Base-by-base conservation (phyloP, 2,329 filamentous ascomycete genomes). In the Neofusicoccum umdonicola region DNA sequence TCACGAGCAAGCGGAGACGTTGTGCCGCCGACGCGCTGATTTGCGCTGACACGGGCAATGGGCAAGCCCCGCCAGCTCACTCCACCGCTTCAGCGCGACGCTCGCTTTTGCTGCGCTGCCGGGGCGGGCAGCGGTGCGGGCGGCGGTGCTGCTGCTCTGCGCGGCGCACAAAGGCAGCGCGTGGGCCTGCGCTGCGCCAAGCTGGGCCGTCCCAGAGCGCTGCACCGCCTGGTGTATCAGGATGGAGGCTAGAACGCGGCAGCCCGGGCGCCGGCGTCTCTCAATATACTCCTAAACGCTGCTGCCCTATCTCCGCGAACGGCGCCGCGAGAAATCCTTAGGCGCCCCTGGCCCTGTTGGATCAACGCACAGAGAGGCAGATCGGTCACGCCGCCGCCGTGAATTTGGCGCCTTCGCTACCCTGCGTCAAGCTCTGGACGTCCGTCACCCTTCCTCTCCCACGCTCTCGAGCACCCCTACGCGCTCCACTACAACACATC, bases 401-500 rank as follows among this genome's bases (percentile, higher is more conserved):
- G 27, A 31, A 12, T 60, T 60, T 60, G 56, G 56, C 41, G 41
- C 56, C 56, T 60, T 60, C 56, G 27, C 56, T 47, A 47, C 56
- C 42, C 56, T 60, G 41, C 56, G 56, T 60, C 42, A 37, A 60
- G 56, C 56, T 47, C 56, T 34, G n/a, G 31, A 45, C 27, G n/a
- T 31, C 31, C 56, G 22, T 45, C 27, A 31, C 56, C 41, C 44
- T 60, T 41, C 51, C 44, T 47, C 45, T 61, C 17, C 57, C 42
- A 41, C 58, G 17, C 19, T 19, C 57, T 11, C 57, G 12, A 31
- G 57, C 57, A 39, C 44, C 42, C 58, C 58, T 31, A 41, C 45
- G 19, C 58, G 58, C 58, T 62, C 47, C 58, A 62, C 58, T 62
- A 39, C 56, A 60, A 35, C 56, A 13, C 56, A 60, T 60, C 56